Evolutionary conservation across 2,329 filamentous ascomycete species (phyloP).

Genomic region (Magnaporthiopsis poae): DNA sequence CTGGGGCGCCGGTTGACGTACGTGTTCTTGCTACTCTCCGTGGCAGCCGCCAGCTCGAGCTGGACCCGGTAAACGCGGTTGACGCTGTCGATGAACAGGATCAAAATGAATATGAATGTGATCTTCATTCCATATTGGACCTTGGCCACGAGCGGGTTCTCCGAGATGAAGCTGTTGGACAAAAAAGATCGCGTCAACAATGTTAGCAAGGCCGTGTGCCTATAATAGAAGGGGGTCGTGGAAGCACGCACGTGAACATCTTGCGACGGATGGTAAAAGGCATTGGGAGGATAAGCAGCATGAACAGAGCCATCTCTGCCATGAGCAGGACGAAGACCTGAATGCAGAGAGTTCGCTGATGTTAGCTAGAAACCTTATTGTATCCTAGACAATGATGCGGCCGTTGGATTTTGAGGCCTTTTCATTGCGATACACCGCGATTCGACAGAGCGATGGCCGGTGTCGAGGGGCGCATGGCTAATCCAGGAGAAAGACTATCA

Average conservation of each 20-base stretch:
- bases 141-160: constrained; percentile 75
- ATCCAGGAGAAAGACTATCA: not conserved
- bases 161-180: constrained; percentile 73
- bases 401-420: no score
- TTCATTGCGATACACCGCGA: not conserved
- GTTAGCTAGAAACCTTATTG: not conserved
- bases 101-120: constrained; percentile 96
- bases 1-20: constrained; percentile 20
- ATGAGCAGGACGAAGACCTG: constrained; percentile 78
- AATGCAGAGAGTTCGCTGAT: constrained; percentile 4
- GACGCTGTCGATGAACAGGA: constrained; percentile 95
- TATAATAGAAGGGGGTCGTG: not conserved
- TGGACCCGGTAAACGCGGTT: constrained; percentile 93
- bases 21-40: constrained; percentile 46
- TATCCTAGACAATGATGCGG: not conserved
- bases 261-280: constrained; percentile 77
- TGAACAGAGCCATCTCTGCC: constrained; percentile 73
- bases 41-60: constrained; percentile 66
- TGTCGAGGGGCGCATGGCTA: not conserved
- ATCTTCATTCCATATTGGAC: constrained; percentile 98
- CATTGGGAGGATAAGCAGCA: constrained; percentile 73
- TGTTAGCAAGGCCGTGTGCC: not conserved
- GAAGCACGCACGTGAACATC: constrained; percentile 59
- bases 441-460: not conserved
- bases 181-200: not conserved